Evolutionary conservation across 768 basidiomycete species (phyloP).

Genomic region (Clitopilus passeckerianus): DNA sequence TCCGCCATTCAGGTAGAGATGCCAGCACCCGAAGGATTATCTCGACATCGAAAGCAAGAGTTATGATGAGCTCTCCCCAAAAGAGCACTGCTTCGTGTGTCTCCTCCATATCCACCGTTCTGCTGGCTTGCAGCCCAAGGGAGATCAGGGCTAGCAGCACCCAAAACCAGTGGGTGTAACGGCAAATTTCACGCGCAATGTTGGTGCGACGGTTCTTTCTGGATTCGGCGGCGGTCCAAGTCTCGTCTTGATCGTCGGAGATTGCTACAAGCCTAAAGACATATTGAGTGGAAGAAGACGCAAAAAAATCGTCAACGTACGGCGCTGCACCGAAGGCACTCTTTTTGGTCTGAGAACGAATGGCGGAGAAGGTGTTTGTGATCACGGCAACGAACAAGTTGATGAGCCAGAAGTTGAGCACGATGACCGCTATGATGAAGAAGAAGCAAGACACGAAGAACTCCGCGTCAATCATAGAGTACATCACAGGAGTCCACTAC

Average conservation of each 20-base stretch:
- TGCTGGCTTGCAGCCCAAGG: constrained; percentile 68
- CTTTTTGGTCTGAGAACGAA: constrained; percentile 78
- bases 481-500: constrained; percentile 83
- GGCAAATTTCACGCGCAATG: constrained; percentile 48
- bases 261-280: constrained; percentile 24
- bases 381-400: constrained; percentile 96
- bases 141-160: constrained; percentile 68
- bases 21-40: constrained; percentile 71
- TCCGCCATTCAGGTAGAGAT: constrained; percentile 77
- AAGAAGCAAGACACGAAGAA: constrained; percentile 85
- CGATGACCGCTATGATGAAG: constrained; percentile 78
- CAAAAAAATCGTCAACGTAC: constrained; percentile 32
- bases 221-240: constrained; percentile 46
- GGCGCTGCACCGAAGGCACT: constrained; percentile 87
- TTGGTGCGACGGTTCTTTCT: constrained; percentile 39
- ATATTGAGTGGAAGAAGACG: neutral
- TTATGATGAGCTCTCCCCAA: constrained; percentile 70
- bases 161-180: constrained; percentile 67
- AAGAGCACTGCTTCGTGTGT: constrained; percentile 47
- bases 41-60: constrained; percentile 84
- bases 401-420: constrained; percentile 93
- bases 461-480: constrained; percentile 83
- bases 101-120: constrained; percentile 43
- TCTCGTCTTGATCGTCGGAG: constrained; percentile 59
- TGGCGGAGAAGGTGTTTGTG: constrained; percentile 87